Evolutionary conservation across 768 basidiomycete genomes (phyloP), one percentile per base, ranked within the genome.

Genomic region (Tulasnella sp.): DNA sequence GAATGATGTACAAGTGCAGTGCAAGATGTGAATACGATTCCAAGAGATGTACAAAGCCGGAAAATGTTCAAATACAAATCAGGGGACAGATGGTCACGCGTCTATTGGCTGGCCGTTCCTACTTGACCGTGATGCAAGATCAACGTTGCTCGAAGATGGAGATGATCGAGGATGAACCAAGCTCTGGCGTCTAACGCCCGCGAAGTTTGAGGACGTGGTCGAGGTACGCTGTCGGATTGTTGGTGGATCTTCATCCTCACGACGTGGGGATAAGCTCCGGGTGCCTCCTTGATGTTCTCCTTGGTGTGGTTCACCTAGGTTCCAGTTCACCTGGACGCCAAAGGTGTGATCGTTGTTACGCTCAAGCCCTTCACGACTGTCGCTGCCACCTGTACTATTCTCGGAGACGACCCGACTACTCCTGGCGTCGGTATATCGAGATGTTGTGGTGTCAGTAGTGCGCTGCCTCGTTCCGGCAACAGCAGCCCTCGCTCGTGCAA

Each of bases 281-380:
- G 29, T 11, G 25, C 53, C 12, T 22, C 2, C 29, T 38, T n/a
- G 51, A 38, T 15, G 5, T 38, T 38, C 34, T 7, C 34, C 34
- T 38, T 38, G 34, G 5, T 5, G 7, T 38, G 34, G 21, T 48
- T 48, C 21, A 11, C n/a, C 46, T 48, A 48, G 21, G 19, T n/a
- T 48, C 56, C 56, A 58, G 46, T 58, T 41, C 8, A 58, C 46
- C 22, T 58, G 56, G 19, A 58, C 56, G 46, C 56, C 56, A 49
- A 58, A 58, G 27, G 56, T 58, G 43, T 29, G 22, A n/a, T 58
- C 56, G 25, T 46, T 25, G 24, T 19, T 19, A 10, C 29, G 61
- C 24, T 49, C 38, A 5, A 27, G 45, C 5, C 30, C 61, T 5
- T 44, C 49, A 29, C 49, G 48, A n/a, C 46, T 42, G 3, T 31